phyloP scores from a whole-genome alignment of 2,329 filamentous ascomycete species.

The Cordyceps cicadae region DNA sequence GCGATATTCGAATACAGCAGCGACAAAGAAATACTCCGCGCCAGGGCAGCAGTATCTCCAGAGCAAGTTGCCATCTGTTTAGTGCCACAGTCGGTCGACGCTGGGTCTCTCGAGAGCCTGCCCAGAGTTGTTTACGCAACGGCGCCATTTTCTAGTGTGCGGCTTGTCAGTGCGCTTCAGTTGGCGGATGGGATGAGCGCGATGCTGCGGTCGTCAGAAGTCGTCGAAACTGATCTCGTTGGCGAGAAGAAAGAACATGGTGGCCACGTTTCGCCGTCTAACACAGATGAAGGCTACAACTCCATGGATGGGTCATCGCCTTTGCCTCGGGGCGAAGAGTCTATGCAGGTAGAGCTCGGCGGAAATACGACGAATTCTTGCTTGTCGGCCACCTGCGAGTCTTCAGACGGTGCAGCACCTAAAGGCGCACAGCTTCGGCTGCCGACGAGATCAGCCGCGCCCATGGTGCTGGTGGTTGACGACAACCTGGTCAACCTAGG shows the following conservation, averaged over 20 bases:
- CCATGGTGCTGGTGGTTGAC: constrained; percentile 33
- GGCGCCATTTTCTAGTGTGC: background rate
- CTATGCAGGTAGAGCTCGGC: background rate
- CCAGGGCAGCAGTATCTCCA: background rate
- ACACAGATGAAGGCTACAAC: background rate
- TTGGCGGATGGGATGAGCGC: background rate
- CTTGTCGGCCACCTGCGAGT: background rate
- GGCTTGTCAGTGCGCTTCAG: background rate
- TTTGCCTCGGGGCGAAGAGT: background rate
- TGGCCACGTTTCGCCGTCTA: background rate
- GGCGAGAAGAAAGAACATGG: background rate
- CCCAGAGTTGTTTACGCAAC: background rate
- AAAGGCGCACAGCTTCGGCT: background rate
- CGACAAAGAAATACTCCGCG: background rate
- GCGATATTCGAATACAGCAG: background rate
- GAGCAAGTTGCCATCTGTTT: background rate
- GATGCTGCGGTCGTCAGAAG: background rate
- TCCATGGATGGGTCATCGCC: background rate
- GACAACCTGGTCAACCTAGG: constrained; percentile 42
- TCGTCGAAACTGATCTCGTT: no score
- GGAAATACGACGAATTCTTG: background rate
- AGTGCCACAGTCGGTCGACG: background rate
- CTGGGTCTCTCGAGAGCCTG: background rate
- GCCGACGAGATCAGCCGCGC: constrained; percentile 8
- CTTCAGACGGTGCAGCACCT: no score